Evolutionary conservation across 2,329 filamentous ascomycete species (phyloP).

Genomic region (Celoporthe dispersa): DNA sequence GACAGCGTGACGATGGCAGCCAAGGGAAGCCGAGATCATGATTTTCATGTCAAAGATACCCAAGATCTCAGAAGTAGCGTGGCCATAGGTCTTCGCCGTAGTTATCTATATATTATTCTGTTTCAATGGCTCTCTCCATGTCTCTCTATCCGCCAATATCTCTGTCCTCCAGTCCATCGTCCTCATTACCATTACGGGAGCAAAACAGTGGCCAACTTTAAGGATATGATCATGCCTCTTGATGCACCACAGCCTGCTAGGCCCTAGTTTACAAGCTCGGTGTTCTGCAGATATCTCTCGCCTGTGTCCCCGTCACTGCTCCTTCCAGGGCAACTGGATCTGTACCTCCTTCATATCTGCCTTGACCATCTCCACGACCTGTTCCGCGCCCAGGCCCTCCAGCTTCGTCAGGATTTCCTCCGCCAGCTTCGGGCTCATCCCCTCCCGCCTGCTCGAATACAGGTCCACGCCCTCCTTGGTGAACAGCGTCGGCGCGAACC

Average conservation of each 20-base stretch:
- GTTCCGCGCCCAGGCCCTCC: conserved; percentile 56
- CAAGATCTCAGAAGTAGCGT: neutral
- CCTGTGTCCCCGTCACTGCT: conserved; percentile 30
- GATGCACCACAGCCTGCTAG: neutral
- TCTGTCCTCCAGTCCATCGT: neutral
- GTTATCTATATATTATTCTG: neutral
- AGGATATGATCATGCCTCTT: neutral
- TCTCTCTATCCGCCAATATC: neutral
- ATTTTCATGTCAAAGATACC: conserved; percentile 13
- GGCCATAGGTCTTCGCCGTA: neutral
- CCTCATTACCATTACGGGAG: neutral
- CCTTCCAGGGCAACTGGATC: conserved; percentile 57
- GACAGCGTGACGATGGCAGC: neutral
- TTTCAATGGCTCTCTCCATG: too few species aligned
- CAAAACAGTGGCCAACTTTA: neutral
- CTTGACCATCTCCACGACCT: conserved; percentile 56
- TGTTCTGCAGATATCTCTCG: neutral
- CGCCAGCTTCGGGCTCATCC: conserved; percentile 62
- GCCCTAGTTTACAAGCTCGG: neutral
- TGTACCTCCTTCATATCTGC: conserved; percentile 56
- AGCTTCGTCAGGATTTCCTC: conserved; percentile 60
- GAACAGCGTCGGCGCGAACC: conserved; percentile 82
- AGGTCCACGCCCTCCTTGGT: conserved; percentile 82
- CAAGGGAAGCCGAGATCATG: neutral
- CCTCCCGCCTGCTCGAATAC: conserved; percentile 68